These are phyloP conservation scores for Fusarium annulatum DNA, from an alignment of 2,329 filamentous ascomycete species.

Conservation along the genomic window DNA sequence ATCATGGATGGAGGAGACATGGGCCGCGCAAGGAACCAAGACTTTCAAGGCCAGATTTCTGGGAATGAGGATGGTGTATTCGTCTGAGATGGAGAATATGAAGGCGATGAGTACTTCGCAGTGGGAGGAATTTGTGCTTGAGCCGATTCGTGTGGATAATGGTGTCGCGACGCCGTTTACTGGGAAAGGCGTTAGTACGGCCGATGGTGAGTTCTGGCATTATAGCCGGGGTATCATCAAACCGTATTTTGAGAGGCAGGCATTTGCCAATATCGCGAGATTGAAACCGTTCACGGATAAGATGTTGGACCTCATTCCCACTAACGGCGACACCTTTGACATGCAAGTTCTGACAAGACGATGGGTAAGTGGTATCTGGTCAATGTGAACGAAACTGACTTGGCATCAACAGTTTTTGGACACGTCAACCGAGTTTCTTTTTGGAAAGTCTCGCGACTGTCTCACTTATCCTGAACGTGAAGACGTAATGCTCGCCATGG, in stretches of 20 bases:
- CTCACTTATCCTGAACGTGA: background rate
- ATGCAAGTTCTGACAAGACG: background rate
- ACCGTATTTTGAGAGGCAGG: slow-evolving; percentile 36
- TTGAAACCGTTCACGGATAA: slow-evolving; percentile 31
- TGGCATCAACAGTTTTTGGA: background rate
- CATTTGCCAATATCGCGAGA: slow-evolving; percentile 32
- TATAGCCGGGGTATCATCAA: slow-evolving; percentile 36
- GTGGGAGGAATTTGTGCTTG: slow-evolving; percentile 36
- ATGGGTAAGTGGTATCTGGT: background rate
- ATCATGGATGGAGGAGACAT: slow-evolving; percentile 32
- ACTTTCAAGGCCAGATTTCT: slow-evolving; percentile 38
- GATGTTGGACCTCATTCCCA: background rate
- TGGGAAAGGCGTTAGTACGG: slow-evolving; percentile 31
- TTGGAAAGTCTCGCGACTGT: background rate
- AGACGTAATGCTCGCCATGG: slow-evolving; percentile 5
- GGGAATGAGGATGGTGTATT: slow-evolving; percentile 34
- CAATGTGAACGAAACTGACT: background rate
- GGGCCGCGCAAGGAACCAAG: slow-evolving; percentile 12
- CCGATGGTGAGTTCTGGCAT: slow-evolving; percentile 35
- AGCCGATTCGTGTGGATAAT: slow-evolving; percentile 34
- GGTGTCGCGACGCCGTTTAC: slow-evolving; percentile 31
- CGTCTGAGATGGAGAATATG: slow-evolving; percentile 36
- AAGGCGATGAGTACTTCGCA: slow-evolving; percentile 39
- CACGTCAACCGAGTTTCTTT: background rate
- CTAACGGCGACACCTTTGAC: background rate